A percentile compares a stretch with the other conserved stretches of the same genome.
Evolutionary conservation across 192 early-diverging fungal genomes (phyloP).

Genomic region (Umbelopsis ramanniana): DNA sequence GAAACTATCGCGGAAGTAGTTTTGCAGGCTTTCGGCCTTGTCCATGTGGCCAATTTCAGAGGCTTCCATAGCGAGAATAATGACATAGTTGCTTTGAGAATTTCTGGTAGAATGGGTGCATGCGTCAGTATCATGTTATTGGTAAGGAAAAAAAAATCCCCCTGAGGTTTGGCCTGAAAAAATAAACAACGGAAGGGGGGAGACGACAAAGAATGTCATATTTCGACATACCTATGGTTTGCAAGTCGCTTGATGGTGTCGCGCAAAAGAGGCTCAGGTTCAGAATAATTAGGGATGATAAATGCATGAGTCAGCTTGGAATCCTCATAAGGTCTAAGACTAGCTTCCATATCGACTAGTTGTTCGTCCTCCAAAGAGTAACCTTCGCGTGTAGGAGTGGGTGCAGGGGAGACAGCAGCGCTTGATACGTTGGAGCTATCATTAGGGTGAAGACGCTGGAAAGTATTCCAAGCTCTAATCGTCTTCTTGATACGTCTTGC

Average conservation of each 20-base stretch:
- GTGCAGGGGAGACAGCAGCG: constrained; percentile 26
- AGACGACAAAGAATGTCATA: constrained; percentile 8
- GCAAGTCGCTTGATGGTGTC: constrained; percentile 73
- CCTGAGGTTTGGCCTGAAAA: constrained; percentile 4
- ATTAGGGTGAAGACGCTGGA: constrained; percentile 20
- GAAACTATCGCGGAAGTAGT: constrained; percentile 62
- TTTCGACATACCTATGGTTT: constrained; percentile 55
- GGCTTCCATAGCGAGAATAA: constrained; percentile 80
- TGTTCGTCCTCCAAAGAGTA: constrained; percentile 20
- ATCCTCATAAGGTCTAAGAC: constrained; percentile 39
- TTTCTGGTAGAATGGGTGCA: constrained; percentile 31
- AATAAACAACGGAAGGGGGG: background rate
- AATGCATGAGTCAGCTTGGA: constrained; percentile 62
- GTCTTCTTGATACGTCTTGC: constrained; percentile 45
- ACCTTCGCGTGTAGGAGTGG: constrained; percentile 29
- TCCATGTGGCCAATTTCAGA: constrained; percentile 55
- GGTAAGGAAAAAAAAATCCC: constrained; percentile 10
- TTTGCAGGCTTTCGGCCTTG: constrained; percentile 62
- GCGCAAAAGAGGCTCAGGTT: constrained; percentile 66
- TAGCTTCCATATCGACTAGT: constrained; percentile 41
- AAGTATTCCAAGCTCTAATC: constrained; percentile 43
- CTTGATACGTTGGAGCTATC: constrained; percentile 20
- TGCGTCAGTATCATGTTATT: constrained; percentile 7
- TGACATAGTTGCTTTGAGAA: constrained; percentile 53
- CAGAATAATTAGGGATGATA: constrained; percentile 76